Evolutionary conservation across 2,329 filamentous ascomycete species (phyloP).

Genomic region (Alternaria tenuissima): DNA sequence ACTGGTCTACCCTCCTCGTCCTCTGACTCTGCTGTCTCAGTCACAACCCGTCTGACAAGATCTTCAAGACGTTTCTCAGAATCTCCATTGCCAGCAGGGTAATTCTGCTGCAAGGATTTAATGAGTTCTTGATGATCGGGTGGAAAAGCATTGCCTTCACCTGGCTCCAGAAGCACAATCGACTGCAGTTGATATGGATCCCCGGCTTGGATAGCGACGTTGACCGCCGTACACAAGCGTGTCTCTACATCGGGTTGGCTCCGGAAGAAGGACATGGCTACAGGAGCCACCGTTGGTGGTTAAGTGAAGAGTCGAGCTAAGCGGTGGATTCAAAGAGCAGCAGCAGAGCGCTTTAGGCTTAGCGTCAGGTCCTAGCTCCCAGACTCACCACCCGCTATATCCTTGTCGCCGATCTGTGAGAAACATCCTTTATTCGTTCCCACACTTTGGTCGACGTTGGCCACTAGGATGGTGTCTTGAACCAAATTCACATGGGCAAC

Average conservation of each 20-base stretch:
- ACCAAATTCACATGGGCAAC: neutral
- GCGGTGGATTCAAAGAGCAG: constrained; percentile 12
- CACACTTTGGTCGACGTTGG: neutral
- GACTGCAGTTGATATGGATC: constrained; percentile 35
- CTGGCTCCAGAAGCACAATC: constrained; percentile 43
- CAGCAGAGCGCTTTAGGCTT: constrained; percentile 15
- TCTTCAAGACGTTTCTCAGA: constrained; percentile 36
- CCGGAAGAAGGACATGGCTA: constrained; percentile 33
- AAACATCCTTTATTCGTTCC: neutral
- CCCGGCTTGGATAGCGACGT: constrained; percentile 34
- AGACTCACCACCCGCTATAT: constrained; percentile 15
- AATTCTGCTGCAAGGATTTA: constrained; percentile 33
- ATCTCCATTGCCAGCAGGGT: constrained; percentile 27
- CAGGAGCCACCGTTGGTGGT: constrained; percentile 15
- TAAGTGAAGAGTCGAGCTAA: constrained; percentile 17
- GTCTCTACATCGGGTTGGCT: constrained; percentile 35
- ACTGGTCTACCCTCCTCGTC: constrained; percentile 63
- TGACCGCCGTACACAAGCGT: constrained; percentile 39
- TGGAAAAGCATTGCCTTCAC: constrained; percentile 24
- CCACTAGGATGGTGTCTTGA: neutral
- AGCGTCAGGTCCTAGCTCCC: constrained; percentile 14
- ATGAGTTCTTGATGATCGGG: constrained; percentile 42
- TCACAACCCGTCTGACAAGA: constrained; percentile 43
- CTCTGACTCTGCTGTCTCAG: constrained; percentile 60
- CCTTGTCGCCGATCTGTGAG: constrained; percentile 13